Conservation (phyloP, 805 yeast genomes). For the Myxozyma nipponensis region DNA sequence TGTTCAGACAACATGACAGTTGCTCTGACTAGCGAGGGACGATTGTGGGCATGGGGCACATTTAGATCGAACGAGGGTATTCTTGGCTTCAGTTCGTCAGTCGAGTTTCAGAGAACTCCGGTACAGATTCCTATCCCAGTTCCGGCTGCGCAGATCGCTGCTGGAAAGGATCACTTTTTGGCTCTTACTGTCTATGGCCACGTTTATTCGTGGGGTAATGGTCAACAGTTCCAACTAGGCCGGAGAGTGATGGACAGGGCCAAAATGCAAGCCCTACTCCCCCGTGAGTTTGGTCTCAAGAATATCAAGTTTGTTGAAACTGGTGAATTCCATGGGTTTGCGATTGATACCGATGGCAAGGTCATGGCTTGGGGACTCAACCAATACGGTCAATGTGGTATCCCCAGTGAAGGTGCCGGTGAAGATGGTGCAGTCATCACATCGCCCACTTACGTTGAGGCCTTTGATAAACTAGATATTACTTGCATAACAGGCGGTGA, state of each 20-base stretch:
- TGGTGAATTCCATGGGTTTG: slow-evolving; percentile 96
- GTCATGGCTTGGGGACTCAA: slow-evolving; percentile 93
- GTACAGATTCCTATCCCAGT: slow-evolving; percentile 55
- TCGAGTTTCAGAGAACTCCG: slow-evolving; percentile 65
- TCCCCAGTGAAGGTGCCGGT: slow-evolving; percentile 51
- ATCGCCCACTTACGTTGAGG: slow-evolving; percentile 69
- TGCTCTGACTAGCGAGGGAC: slow-evolving; percentile 72
- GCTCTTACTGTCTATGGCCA: slow-evolving; percentile 80
- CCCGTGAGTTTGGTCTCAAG: slow-evolving; percentile 77
- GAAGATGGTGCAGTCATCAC: slow-evolving; percentile 82
- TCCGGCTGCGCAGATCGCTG: slow-evolving; percentile 75
- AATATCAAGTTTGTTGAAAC: slow-evolving; percentile 77
- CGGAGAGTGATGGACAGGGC: slow-evolving; percentile 78
- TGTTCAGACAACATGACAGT: slow-evolving; percentile 93
- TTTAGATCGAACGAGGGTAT: slow-evolving; percentile 85
- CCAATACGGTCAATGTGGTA: slow-evolving; percentile 95
- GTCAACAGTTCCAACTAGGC: slow-evolving; percentile 90
- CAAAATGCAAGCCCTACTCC: slow-evolving; percentile 66
- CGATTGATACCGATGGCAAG: slow-evolving; percentile 65
- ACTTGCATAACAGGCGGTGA: slow-evolving; percentile 82
- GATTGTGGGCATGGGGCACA: slow-evolving; percentile 96
- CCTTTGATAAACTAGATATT: slow-evolving; percentile 56
- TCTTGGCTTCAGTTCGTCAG: slow-evolving; percentile 70
- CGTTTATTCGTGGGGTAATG: slow-evolving; percentile 97
- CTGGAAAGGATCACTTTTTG: slow-evolving; percentile 89